A percentile compares a stretch with the other conserved stretches of the same genome.
phyloP scores from a whole-genome alignment of 1,139 yeast genomes.

The Debaryomycetaceae sp. region DNA sequence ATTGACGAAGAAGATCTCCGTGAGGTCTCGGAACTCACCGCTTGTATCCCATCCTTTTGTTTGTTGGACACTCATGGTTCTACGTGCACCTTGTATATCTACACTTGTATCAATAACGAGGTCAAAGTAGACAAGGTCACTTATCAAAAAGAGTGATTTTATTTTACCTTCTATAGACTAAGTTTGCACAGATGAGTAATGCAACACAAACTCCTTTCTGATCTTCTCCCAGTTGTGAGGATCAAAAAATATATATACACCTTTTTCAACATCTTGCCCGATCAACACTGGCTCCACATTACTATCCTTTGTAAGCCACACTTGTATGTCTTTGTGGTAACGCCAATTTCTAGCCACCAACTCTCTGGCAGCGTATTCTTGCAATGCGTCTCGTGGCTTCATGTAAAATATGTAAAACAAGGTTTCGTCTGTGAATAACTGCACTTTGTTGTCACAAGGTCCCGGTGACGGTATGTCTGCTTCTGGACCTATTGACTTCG shows the following conservation, averaged over 20 bases:
- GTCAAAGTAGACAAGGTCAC: constrained; percentile 90
- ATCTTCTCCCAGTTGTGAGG: constrained; percentile 96
- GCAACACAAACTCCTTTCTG: constrained; percentile 74
- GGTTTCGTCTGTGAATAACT: constrained; percentile 85
- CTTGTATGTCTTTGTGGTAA: constrained; percentile 90
- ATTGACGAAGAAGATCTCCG: constrained; percentile 19
- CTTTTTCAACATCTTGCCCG: constrained; percentile 84
- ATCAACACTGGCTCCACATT: constrained; percentile 85
- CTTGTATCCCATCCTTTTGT: constrained; percentile 80
- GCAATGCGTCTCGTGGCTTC: constrained; percentile 88
- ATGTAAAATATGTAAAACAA: constrained; percentile 91
- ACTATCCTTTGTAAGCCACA: constrained; percentile 96
- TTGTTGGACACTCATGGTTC: constrained; percentile 78
- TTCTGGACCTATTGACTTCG: constrained; percentile 53
- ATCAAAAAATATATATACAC: constrained; percentile 94
- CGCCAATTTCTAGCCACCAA: constrained; percentile 92
- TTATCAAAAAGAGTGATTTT: constrained; percentile 57
- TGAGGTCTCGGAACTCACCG: constrained; percentile 14
- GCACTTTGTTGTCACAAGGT: constrained; percentile 65
- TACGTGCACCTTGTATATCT: constrained; percentile 78
- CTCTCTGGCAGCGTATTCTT: constrained; percentile 91
- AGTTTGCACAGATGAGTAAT: constrained; percentile 55
- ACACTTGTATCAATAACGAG: constrained; percentile 75
- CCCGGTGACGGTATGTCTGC: constrained; percentile 42
- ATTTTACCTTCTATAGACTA: constrained; percentile 12